phyloP scores from a whole-genome alignment of 179 eudicot genomes.

The Sideroxylon spinosum region DNA sequence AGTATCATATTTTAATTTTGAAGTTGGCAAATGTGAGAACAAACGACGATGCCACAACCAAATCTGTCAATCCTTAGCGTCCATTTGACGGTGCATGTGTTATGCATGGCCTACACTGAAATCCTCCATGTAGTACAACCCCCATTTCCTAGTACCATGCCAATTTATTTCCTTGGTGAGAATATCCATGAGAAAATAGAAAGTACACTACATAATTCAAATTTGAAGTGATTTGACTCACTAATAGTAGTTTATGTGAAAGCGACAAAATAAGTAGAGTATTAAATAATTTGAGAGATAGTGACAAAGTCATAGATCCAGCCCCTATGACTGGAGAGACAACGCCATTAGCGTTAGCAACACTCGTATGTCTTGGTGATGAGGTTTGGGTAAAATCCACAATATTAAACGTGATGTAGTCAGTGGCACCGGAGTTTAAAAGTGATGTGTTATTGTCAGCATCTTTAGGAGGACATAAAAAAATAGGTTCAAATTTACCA shows the following conservation, averaged over 20 bases:
- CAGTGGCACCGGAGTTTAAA: not conserved
- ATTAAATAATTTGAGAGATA: not conserved
- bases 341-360: no score
- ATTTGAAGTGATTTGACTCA: not conserved
- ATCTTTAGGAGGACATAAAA: not conserved
- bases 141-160: no score
- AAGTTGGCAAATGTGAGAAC: not conserved
- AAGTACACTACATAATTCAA: not conserved
- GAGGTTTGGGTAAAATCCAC: no score
- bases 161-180: not conserved
- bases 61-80: no score
- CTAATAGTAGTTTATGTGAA: not conserved
- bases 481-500: not conserved
- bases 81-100: no score
- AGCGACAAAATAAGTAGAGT: not conserved
- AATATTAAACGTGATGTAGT: not conserved
- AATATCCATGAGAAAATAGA: not conserved
- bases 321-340: no score
- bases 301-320: not conserved
- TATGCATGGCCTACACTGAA: not conserved
- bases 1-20: not conserved
- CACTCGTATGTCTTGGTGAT: no score
- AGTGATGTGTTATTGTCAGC: not conserved
- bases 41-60: no score
- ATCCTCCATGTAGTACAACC: no score